Base-by-base conservation (phyloP, 176 grass and related monocot genomes). In the Ensete ventricosum region DNA sequence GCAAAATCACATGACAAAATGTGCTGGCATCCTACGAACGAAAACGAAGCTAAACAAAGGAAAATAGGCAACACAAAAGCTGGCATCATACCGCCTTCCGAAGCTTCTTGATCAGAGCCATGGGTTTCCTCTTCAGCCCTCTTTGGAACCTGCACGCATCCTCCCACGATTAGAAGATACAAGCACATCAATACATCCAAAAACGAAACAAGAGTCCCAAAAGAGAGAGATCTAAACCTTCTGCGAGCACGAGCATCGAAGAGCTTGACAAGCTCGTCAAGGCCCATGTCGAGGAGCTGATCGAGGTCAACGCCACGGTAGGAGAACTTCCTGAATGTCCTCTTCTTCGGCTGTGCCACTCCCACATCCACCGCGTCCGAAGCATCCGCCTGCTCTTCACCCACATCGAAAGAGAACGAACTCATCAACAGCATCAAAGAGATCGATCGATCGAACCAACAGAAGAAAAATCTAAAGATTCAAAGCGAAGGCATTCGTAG, bases 271-370 rank as follows among this genome's bases (percentile, higher is more conserved):
- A 75, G 25, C 55, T 75, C 73, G 9, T 75, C 73, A 9, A 60
- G 54, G 8, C 73, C 73, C 55, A 75, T 62, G 27, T 75, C 73
- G 10, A 75, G 73, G 73, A 75, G 73, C 29, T 75, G 73, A 48
- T 75, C 73, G 55, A 75, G 73, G n/a, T 75, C 73, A 13, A 75
- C 55, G 7, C 73, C 73, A 1, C 73, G 55, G 29, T 62, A 75
- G 8, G 55, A 59, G 26, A 63, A 76, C 55, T 76, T 76, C 74
- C 55, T 76, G n/a, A 75, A 77, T 4, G 75, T 77, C 60, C 75
- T 77, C 75, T 77, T 77, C 75, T 52, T 76, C 14, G 74, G 74
- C 71, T 73, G 71, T 12, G 43, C 74, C 34, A 43, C 74, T 50
- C 57, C 55, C 4, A 76, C 74, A 34, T 76, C 74, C 9, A 76